Evolutionary conservation across 192 early-diverging fungal species (phyloP).

Genomic region (Backusella circina): DNA sequence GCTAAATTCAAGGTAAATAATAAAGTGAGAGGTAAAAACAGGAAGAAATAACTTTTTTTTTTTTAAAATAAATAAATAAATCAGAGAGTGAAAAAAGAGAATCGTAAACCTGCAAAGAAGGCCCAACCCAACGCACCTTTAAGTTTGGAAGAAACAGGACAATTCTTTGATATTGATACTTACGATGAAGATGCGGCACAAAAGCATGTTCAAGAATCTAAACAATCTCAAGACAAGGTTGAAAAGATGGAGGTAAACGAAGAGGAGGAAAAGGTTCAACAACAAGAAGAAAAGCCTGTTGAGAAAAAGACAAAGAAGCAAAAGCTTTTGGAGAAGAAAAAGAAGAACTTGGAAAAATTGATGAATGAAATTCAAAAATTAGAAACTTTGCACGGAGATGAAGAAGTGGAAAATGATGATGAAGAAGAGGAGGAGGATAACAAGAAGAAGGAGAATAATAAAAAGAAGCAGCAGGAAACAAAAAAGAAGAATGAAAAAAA

Average conservation of each 20-base stretch:
- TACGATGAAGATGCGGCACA: constrained; percentile 63
- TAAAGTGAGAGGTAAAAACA: neutral
- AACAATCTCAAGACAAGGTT: neutral
- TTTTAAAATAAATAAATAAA: no score
- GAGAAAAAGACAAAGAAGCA: constrained; percentile 17
- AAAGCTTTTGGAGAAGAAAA: constrained; percentile 5
- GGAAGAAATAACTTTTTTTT: constrained; percentile 12
- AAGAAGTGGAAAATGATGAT: neutral
- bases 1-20: constrained; percentile 67
- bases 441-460: constrained; percentile 31
- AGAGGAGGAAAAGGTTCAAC: neutral
- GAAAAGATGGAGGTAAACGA: neutral
- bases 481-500: constrained; percentile 23
- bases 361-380: constrained; percentile 1
- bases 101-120: constrained; percentile 27
- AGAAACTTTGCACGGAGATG: constrained; percentile 37
- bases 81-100: constrained; percentile 17
- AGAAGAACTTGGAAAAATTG: constrained; percentile 12
- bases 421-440: constrained; percentile 20
- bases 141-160: constrained; percentile 36
- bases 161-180: constrained; percentile 76
- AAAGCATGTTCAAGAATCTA: neutral
- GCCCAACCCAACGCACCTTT: constrained; percentile 49
- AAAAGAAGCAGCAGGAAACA: constrained; percentile 1
- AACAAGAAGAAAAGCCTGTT: neutral